These are phyloP conservation scores for Sclerotinia glacialis DNA, from an alignment of 2,329 filamentous ascomycete species.

Conservation along the genomic window DNA sequence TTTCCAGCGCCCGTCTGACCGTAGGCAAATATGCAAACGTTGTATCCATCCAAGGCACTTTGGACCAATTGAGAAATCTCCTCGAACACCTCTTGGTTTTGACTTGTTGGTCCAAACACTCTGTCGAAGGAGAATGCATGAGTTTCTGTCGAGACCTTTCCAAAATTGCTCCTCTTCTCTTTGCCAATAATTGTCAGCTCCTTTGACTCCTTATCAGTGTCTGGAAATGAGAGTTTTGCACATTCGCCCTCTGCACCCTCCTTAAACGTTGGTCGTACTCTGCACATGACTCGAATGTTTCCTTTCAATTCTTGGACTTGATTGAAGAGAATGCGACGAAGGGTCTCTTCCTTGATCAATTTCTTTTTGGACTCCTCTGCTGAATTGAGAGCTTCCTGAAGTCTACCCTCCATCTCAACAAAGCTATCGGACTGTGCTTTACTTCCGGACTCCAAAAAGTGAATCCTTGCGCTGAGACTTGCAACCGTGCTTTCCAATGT, in stretches of 20 bases:
- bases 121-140: conserved; percentile 90
- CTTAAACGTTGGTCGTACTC: conserved; percentile 74
- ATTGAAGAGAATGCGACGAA: conserved; percentile 90
- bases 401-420: conserved; percentile 72
- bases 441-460: conserved; percentile 85
- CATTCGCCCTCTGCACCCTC: conserved; percentile 56
- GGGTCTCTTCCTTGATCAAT: conserved; percentile 84
- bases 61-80: conserved; percentile 97
- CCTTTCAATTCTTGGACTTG: conserved; percentile 97
- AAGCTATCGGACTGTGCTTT: conserved; percentile 87
- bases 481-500: conserved; percentile 72
- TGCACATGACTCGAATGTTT: conserved; percentile 97
- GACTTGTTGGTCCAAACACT: conserved; percentile 74
- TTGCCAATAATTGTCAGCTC: conserved; percentile 82
- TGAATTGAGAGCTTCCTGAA: conserved; percentile 71
- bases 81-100: conserved; percentile 86
- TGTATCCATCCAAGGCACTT: conserved; percentile 94
- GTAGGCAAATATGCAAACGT: conserved; percentile 98
- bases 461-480: conserved; percentile 75
- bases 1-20: conserved; percentile 97
- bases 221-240: conserved; percentile 76
- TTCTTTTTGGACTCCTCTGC: conserved; percentile 74
- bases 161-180: conserved; percentile 79
- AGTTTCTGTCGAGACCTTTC: conserved; percentile 70
- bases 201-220: conserved; percentile 75